Evolutionary conservation across 2,329 filamentous ascomycete species (phyloP).

Genomic region (Chrysoporthe puriensis): DNA sequence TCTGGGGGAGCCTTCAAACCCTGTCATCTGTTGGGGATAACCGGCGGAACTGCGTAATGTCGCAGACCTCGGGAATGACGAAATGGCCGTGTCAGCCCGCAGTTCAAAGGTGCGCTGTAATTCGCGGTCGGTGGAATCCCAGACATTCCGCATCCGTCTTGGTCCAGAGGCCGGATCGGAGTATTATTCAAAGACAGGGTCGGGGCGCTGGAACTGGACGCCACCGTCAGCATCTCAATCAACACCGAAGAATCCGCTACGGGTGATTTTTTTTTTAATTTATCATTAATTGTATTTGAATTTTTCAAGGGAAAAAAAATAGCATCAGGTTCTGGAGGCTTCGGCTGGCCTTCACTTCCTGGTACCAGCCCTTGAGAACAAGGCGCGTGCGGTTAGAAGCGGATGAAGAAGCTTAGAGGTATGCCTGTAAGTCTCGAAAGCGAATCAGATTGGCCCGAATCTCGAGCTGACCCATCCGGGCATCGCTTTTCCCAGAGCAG

Average conservation of each 20-base stretch:
- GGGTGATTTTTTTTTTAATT: neutral
- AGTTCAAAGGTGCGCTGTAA: slow-evolving; percentile 12
- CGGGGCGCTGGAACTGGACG: neutral
- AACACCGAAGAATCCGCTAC: neutral
- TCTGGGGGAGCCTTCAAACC: neutral
- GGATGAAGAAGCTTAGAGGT: too few species aligned
- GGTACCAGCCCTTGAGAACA: too few species aligned
- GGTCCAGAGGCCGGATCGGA: neutral
- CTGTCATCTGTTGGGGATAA: neutral
- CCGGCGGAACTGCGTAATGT: neutral
- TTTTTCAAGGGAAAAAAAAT: too few species aligned
- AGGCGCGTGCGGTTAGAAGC: too few species aligned
- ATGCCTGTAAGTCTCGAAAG: too few species aligned
- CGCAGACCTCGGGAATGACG: slow-evolving; percentile 6
- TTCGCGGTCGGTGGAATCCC: slow-evolving; percentile 5
- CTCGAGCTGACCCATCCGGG: too few species aligned
- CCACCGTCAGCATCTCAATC: neutral
- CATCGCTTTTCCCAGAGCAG: too few species aligned
- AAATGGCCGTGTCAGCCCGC: neutral
- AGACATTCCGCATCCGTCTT: slow-evolving; percentile 13
- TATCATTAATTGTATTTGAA: too few species aligned
- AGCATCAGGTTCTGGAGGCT: too few species aligned
- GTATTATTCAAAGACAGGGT: neutral
- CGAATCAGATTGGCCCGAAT: too few species aligned
- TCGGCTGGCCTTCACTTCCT: too few species aligned